phyloP scores from a whole-genome alignment of 1,284 basidiomycete species.

The Phlebopus sp. region DNA sequence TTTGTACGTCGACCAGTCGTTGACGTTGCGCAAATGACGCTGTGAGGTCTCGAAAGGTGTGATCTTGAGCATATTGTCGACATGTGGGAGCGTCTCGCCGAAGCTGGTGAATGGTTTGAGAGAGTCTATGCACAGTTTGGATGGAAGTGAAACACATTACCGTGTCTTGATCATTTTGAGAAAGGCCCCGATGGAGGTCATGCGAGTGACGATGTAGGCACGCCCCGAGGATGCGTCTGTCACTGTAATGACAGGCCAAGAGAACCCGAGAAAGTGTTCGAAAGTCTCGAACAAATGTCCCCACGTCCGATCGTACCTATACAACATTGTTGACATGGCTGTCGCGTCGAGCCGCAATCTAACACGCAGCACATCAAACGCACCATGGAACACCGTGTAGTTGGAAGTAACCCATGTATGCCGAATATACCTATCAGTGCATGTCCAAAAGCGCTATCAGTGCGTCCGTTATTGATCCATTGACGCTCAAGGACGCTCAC shows the following conservation, averaged over 20 bases:
- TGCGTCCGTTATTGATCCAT: neutral
- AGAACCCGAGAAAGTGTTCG: slow-evolving; percentile 79
- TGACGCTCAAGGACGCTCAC: slow-evolving; percentile 37
- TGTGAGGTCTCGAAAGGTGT: slow-evolving; percentile 65
- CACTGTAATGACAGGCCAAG: slow-evolving; percentile 81
- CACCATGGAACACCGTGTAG: slow-evolving; percentile 71
- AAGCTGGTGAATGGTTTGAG: slow-evolving; percentile 43
- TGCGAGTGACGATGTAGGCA: slow-evolving; percentile 76
- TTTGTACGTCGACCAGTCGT: slow-evolving; percentile 69
- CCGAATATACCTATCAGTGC: slow-evolving; percentile 65
- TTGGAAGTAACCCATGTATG: slow-evolving; percentile 83
- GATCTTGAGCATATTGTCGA: slow-evolving; percentile 65
- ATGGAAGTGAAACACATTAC: slow-evolving; percentile 32
- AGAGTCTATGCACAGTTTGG: slow-evolving; percentile 4
- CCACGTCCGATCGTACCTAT: slow-evolving; percentile 82
- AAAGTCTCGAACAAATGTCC: slow-evolving; percentile 78
- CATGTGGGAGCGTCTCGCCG: slow-evolving; percentile 67
- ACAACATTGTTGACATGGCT: no score
- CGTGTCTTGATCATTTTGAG: slow-evolving; percentile 78
- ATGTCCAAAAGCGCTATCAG: slow-evolving; percentile 3
- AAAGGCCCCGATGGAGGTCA: slow-evolving; percentile 68
- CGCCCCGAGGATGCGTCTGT: slow-evolving; percentile 72
- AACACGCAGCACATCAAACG: slow-evolving; percentile 21
- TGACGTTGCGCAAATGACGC: slow-evolving; percentile 67
- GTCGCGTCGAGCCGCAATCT: neutral